These are phyloP conservation scores for Penicillium roqueforti DNA, from an alignment of 495 filamentous ascomycete species.

Conservation along the genomic window DNA sequence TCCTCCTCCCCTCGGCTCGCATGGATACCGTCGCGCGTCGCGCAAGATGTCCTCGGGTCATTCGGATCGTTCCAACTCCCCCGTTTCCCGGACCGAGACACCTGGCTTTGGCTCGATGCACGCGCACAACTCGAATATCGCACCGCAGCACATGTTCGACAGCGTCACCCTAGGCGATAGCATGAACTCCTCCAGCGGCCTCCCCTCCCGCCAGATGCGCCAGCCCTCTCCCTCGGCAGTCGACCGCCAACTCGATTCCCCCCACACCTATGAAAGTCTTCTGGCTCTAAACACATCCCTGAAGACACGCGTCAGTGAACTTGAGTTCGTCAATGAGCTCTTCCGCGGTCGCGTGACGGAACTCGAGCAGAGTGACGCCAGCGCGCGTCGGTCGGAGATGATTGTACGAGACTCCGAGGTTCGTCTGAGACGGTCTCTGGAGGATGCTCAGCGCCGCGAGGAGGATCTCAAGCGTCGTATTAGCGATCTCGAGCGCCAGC, in stretches of 20 bases:
- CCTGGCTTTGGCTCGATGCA: constrained; percentile 62
- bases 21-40: constrained; percentile 61
- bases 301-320: constrained; percentile 86
- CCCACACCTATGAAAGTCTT: constrained; percentile 75
- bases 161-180: constrained; percentile 62
- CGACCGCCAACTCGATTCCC: constrained; percentile 69
- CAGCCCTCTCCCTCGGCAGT: constrained; percentile 71
- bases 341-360: constrained; percentile 86
- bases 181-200: constrained; percentile 56
- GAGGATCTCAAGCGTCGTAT: constrained; percentile 77
- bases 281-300: constrained; percentile 72
- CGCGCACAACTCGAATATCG: constrained; percentile 66
- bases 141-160: constrained; percentile 75
- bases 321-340: constrained; percentile 93
- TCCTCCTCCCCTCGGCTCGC: constrained; percentile 46
- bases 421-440: constrained; percentile 62
- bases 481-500: constrained; percentile 70
- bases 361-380: constrained; percentile 73
- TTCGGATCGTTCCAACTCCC: constrained; percentile 76
- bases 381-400: constrained; percentile 58
- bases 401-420: constrained; percentile 54
- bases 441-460: constrained; percentile 72
- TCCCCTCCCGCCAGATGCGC: constrained; percentile 49
- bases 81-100: constrained; percentile 81
- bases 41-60: constrained; percentile 68